These are phyloP conservation scores for Penicillium sp. DNA, from an alignment of 2,329 filamentous ascomycete genomes.

Conservation along the genomic window DNA sequence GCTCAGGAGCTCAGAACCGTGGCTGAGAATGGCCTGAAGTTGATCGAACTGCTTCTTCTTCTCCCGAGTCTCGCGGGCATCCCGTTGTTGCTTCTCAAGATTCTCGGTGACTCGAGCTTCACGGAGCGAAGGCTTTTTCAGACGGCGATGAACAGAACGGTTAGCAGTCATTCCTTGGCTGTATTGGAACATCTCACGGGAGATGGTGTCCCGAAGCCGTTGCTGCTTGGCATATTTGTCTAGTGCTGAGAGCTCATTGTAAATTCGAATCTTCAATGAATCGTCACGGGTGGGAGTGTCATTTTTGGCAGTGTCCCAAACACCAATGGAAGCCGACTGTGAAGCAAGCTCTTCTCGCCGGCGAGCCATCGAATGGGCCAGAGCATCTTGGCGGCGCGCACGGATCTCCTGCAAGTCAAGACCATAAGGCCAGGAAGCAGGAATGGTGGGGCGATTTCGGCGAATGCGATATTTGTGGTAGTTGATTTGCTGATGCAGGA, in stretches of 20 bases:
- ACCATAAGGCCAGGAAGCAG: constrained; percentile 83
- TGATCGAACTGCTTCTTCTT: constrained; percentile 97
- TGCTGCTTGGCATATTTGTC: constrained; percentile 71
- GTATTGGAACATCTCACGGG: constrained; percentile 88
- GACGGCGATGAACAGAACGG: constrained; percentile 80
- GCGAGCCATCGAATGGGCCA: constrained; percentile 87
- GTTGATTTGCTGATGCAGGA: constrained; percentile 57
- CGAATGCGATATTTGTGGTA: constrained; percentile 78
- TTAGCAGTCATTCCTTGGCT: constrained; percentile 99
- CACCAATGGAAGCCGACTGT: constrained; percentile 79
- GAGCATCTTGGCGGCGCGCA: constrained; percentile 80
- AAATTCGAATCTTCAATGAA: constrained; percentile 78
- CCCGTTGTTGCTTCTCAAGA: constrained; percentile 96
- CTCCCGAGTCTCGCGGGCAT: constrained; percentile 91
- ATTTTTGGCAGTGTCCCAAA: constrained; percentile 74
- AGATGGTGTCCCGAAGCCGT: constrained; percentile 79
- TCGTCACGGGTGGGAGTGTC: constrained; percentile 73
- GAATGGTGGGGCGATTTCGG: constrained; percentile 74
- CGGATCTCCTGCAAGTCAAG: constrained; percentile 83
- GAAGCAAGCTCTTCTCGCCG: constrained; percentile 81
- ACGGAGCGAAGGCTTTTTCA: constrained; percentile 95
- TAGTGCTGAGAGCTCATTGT: constrained; percentile 88
- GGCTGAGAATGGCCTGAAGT: constrained; percentile 79
- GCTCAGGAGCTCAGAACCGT: constrained; percentile 74
- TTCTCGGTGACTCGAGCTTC: constrained; percentile 98